These are phyloP conservation scores for Hyaloscypha finlandica DNA, from an alignment of 495 filamentous ascomycete genomes.

Conservation along the genomic window DNA sequence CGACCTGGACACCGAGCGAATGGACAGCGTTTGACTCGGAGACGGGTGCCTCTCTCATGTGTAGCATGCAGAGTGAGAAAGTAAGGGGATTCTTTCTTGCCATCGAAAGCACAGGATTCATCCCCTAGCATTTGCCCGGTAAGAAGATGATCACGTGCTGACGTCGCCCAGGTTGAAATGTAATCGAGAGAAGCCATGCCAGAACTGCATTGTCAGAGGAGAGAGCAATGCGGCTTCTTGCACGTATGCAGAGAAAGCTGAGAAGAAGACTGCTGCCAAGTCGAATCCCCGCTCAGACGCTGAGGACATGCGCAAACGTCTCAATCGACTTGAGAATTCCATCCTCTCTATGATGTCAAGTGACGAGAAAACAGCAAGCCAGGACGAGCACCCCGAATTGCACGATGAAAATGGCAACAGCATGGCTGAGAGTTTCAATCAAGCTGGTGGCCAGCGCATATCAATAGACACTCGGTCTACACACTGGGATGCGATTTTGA, in stretches of 20 bases:
- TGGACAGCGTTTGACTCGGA: conserved; percentile 22
- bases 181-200: conserved; percentile 31
- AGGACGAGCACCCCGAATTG: neutral
- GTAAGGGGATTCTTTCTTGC: conserved; percentile 8
- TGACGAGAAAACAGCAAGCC: conserved; percentile 18
- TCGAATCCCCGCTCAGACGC: conserved; percentile 32
- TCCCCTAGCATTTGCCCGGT: neutral
- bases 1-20: conserved; percentile 6
- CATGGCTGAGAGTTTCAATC: conserved; percentile 23
- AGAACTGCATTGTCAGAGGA: conserved; percentile 46
- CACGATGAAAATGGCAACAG: conserved; percentile 22
- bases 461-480: conserved; percentile 33
- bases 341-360: conserved; percentile 49
- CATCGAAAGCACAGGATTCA: neutral
- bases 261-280: conserved; percentile 39
- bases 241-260: conserved; percentile 48
- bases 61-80: conserved; percentile 28
- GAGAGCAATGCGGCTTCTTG: conserved; percentile 40
- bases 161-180: conserved; percentile 28
- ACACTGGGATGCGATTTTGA: conserved; percentile 54
- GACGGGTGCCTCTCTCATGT: conserved; percentile 29
- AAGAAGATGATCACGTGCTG: conserved; percentile 4
- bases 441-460: conserved; percentile 29
- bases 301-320: conserved; percentile 47
- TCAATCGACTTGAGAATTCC: conserved; percentile 55